Conservation (phyloP, 352 stramenopile species). For the Aphanomyces euteiches region DNA sequence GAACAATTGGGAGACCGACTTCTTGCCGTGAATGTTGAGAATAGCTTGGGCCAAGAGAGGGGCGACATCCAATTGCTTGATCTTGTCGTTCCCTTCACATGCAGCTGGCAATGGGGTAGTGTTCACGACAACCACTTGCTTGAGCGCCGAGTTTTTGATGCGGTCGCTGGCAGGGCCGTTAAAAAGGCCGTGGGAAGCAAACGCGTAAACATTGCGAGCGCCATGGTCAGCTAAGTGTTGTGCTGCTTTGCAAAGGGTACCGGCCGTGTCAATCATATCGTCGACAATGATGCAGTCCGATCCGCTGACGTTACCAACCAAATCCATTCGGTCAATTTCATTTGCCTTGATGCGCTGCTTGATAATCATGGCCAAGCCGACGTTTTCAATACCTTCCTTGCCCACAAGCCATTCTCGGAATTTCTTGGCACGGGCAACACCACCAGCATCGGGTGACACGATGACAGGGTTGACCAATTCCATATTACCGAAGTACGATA, state of each 20-base stretch:
- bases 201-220: conserved; percentile 97
- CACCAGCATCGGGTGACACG: conserved; percentile 98
- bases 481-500: conserved; percentile 94
- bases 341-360: conserved; percentile 98
- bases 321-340: conserved; percentile 98
- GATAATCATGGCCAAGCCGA: conserved; percentile 99
- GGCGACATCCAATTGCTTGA: conserved; percentile 97
- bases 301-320: conserved; percentile 98
- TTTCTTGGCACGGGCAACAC: conserved; percentile 99
- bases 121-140: conserved; percentile 90
- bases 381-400: conserved; percentile 96
- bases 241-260: conserved; percentile 97
- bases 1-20: conserved; percentile 99
- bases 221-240: conserved; percentile 95
- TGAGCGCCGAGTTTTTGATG: conserved; percentile 88
- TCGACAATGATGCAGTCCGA: conserved; percentile 99
- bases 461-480: conserved; percentile 99
- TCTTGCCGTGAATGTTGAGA: conserved; percentile 99
- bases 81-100: conserved; percentile 95
- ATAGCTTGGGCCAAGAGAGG: conserved; percentile 98
- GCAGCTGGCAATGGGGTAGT: conserved; percentile 79
- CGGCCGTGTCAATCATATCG: conserved; percentile 99
- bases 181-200: conserved; percentile 98
- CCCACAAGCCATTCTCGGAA: conserved; percentile 98
- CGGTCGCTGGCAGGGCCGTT: conserved; percentile 87